Base-by-base conservation (phyloP, 169 alveolate genomes). In the Cryptosporidium sp. region DNA sequence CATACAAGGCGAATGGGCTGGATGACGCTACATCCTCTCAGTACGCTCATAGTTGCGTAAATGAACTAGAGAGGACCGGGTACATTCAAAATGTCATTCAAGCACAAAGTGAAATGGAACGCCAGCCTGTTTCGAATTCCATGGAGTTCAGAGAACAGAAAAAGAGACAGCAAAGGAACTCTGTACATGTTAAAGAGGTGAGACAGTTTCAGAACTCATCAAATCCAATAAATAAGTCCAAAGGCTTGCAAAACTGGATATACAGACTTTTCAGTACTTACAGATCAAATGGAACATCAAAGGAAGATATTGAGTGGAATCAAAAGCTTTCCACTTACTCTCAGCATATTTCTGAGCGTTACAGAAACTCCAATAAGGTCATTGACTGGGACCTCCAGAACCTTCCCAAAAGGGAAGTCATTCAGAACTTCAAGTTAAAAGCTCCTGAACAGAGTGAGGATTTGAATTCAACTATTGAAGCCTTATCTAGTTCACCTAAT, bases 221-320 rank as follows among this genome's bases (percentile, higher is more conserved):
- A 26, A n/a, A 1, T n/a, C 18, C 37, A 9, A 14, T 23, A 23
- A 55, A 65, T n/a, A 65, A 41, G 16, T 41, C 62, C 43, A 69
- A 69, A 45, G 62, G 58, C 9, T 21, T 80, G 9, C 89, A 80
- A 62, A 80, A 80, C n/a, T 80, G 89, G 89, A 59, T 80, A 5
- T 65, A 62, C 39, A 35, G 74, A 31, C 51, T 80, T 3, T 41
- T 62, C 31, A 62, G 80, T 33, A 21, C 89, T 5, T 80, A 80
- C 14, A 62, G 89, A 43, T 80, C 89, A 6, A 62, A 80, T 65
- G 89, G 89, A 14, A 61, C 62, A 8, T 80, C 89, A 61, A 67
- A 48, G n/a, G 75, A 80, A 14, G 89, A 80, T 41, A 61, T 80
- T 18, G 89, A 80, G 29, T 80, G 89, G 89, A 80, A 80, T 41